phyloP scores from a whole-genome alignment of 768 basidiomycete genomes.

The Leccinum variicolor region DNA sequence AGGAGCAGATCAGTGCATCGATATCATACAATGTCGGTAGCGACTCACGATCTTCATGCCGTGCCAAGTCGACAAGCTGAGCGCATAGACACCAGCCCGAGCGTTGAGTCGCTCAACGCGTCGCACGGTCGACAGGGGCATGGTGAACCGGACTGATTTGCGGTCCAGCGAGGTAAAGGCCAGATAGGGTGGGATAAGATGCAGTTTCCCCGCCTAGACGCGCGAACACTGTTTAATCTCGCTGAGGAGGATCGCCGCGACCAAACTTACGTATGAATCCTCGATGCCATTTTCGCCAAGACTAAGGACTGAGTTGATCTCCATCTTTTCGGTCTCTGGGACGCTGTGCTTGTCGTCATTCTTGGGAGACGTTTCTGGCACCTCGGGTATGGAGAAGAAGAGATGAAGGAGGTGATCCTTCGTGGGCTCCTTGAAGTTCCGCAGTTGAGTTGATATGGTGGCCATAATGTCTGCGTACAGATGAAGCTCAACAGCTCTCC shows the following conservation, averaged over 20 bases:
- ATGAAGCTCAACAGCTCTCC: conserved; percentile 2
- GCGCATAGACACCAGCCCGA: conserved; percentile 92
- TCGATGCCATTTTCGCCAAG: conserved; percentile 76
- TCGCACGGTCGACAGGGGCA: conserved; percentile 89
- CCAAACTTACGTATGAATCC: conserved; percentile 82
- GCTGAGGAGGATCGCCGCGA: not conserved
- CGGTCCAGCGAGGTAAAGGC: conserved; percentile 88
- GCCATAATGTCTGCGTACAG: conserved; percentile 46
- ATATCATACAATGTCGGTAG: conserved; percentile 1
- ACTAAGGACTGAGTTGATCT: conserved; percentile 86
- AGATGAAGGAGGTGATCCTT: conserved; percentile 82
- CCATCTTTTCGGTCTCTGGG: conserved; percentile 63
- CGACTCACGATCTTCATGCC: conserved; percentile 79
- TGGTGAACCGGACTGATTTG: conserved; percentile 86
- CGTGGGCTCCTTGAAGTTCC: conserved; percentile 89
- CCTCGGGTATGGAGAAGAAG: conserved; percentile 81
- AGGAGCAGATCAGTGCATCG: not conserved
- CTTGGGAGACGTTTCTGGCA: conserved; percentile 10
- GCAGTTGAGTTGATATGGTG: conserved; percentile 82
- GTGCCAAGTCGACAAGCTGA: conserved; percentile 93
- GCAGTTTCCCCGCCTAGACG: conserved; percentile 80
- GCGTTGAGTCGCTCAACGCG: conserved; percentile 93
- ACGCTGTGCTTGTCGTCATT: conserved; percentile 25
- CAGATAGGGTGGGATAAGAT: conserved; percentile 86
- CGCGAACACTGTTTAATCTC: not conserved